Conservation (phyloP, 2,329 filamentous ascomycete genomes). For the Penicillium sp. region DNA sequence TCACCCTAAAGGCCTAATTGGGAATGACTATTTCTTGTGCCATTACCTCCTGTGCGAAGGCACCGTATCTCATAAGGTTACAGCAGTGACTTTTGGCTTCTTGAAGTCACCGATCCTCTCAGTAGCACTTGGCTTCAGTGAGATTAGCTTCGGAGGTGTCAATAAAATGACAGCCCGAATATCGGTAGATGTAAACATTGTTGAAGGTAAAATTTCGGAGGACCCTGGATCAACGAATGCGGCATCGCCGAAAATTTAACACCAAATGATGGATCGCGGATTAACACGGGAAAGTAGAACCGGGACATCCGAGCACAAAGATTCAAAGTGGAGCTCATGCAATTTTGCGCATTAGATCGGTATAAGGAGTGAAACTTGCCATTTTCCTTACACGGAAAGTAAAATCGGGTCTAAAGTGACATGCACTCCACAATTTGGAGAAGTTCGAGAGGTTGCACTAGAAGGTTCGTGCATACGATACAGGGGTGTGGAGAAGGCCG, state of each 20-base stretch:
- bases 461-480: neutral
- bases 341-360: neutral
- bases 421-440: neutral
- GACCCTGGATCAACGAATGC: neutral
- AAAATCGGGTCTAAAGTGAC: neutral
- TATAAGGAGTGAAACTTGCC: neutral
- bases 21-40: too few relatives aligned
- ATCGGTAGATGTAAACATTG: too few relatives aligned
- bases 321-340: neutral
- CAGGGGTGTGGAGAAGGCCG: neutral
- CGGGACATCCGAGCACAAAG: neutral
- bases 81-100: too few relatives aligned
- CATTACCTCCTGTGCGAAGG: too few relatives aligned
- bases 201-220: neutral
- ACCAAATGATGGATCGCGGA: neutral
- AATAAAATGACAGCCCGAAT: too few relatives aligned
- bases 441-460: neutral
- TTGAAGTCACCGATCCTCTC: too few relatives aligned
- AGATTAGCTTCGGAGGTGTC: too few relatives aligned
- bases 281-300: neutral
- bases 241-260: neutral
- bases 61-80: too few relatives aligned
- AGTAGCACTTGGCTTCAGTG: too few relatives aligned
- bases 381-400: neutral
- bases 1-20: too few relatives aligned